Conservation (phyloP, 495 filamentous ascomycete species). For the Penicillium riverlandense region DNA sequence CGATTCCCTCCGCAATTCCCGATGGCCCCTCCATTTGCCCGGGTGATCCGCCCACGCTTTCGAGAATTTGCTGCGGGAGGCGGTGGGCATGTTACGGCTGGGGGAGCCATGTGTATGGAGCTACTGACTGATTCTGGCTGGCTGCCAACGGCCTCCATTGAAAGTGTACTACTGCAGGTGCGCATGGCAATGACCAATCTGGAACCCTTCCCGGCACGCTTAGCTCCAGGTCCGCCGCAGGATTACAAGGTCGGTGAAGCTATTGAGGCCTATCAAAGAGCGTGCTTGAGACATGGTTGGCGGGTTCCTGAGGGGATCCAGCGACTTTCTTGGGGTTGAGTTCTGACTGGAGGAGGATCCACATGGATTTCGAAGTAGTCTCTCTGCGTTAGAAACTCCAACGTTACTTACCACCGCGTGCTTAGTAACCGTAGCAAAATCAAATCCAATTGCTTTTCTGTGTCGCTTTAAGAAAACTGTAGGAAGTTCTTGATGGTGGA, state of each 20-base stretch:
- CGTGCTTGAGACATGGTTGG: slow-evolving; percentile 59
- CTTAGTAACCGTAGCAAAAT: too few relatives aligned
- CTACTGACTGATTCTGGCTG: slow-evolving; percentile 80
- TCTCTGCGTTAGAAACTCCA: too few relatives aligned
- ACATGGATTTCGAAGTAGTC: too few relatives aligned
- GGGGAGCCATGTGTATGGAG: slow-evolving; percentile 89
- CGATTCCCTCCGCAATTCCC: slow-evolving; percentile 72
- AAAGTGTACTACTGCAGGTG: slow-evolving; percentile 77
- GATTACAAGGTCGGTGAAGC: slow-evolving; percentile 69
- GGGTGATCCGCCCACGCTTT: slow-evolving; percentile 78
- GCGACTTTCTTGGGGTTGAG: slow-evolving; percentile 9
- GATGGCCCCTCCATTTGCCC: slow-evolving; percentile 75
- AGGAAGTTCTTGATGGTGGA: too few relatives aligned
- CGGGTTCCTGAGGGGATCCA: slow-evolving; percentile 22
- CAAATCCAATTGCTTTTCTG: too few relatives aligned
- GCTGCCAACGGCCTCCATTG: slow-evolving; percentile 64
- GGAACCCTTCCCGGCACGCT: slow-evolving; percentile 66
- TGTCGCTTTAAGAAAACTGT: too few relatives aligned
- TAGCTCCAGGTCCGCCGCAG: slow-evolving; percentile 22
- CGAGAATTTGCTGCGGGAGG: slow-evolving; percentile 62
- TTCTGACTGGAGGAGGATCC: too few relatives aligned
- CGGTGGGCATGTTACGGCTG: slow-evolving; percentile 83
- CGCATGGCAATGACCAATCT: slow-evolving; percentile 63
- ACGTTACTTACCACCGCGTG: too few relatives aligned
- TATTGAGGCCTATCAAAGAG: slow-evolving; percentile 62